phyloP scores from a whole-genome alignment of 192 early-diverging fungal genomes.

The Backusella tuberculispora region DNA sequence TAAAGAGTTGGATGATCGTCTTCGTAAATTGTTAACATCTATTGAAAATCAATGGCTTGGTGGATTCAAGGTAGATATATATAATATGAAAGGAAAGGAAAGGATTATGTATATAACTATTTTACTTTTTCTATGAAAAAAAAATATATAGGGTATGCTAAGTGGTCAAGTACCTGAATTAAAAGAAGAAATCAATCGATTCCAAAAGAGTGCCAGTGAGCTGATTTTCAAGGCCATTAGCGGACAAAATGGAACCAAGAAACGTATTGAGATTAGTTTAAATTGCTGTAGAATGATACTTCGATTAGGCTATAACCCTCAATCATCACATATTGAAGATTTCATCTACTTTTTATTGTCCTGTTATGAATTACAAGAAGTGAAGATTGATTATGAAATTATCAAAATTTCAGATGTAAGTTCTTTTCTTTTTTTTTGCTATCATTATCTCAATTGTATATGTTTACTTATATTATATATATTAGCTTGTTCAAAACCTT shows the following conservation, averaged over 20 bases:
- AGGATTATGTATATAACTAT: background rate
- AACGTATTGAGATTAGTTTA: constrained; percentile 59
- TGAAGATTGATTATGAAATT: constrained; percentile 58
- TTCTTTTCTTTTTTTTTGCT: background rate
- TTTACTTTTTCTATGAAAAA: constrained; percentile 5
- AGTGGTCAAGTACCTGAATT: constrained; percentile 15
- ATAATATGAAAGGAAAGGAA: background rate
- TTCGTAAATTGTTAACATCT: constrained; percentile 61
- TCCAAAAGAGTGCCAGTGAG: constrained; percentile 54
- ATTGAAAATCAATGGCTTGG: constrained; percentile 89
- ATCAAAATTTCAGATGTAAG: constrained; percentile 21
- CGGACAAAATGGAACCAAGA: constrained; percentile 3
- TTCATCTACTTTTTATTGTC: constrained; percentile 71
- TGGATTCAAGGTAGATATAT: constrained; percentile 69
- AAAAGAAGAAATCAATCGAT: constrained; percentile 36
- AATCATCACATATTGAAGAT: constrained; percentile 68
- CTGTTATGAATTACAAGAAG: constrained; percentile 58
- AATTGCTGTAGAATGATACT: constrained; percentile 60
- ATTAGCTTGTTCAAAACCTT: constrained; percentile 33
- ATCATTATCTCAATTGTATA: background rate
- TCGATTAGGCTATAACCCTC: constrained; percentile 54
- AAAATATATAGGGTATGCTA: constrained; percentile 22
- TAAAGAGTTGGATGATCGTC: constrained; percentile 66
- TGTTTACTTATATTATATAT: background rate
- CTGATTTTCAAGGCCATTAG: constrained; percentile 48